Percentiles rank a stretch among this genome's conserved stretches.
Conservation (phyloP, 106 monocot species). For the Acorus calamus region DNA sequence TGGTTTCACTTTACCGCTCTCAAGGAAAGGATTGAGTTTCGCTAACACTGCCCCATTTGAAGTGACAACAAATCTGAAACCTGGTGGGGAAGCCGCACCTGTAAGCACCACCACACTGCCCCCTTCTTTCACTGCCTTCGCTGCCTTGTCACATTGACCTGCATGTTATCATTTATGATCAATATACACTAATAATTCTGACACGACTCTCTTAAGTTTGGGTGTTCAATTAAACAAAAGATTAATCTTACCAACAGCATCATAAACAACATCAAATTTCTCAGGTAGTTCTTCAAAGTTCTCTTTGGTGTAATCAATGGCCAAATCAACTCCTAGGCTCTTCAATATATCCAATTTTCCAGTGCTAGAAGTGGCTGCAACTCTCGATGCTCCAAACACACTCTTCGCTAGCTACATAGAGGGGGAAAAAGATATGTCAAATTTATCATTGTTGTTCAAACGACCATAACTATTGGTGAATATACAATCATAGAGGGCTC, state of each 20-base stretch:
- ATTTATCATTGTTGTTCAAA: not conserved
- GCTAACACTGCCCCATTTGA: conserved; percentile 53
- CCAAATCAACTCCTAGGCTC: conserved; percentile 85
- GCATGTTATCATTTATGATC: not conserved
- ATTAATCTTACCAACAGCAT: conserved; percentile 60
- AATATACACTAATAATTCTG: too few species aligned
- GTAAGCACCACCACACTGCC: conserved; percentile 63
- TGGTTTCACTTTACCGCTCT: conserved; percentile 66
- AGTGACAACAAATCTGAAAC: conserved; percentile 80
- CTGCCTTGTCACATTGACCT: conserved; percentile 73
- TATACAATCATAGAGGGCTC: too few species aligned
- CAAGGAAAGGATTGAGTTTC: conserved; percentile 56
- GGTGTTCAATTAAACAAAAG: too few species aligned
- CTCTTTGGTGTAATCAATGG: conserved; percentile 90
- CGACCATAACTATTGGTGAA: too few species aligned
- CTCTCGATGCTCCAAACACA: conserved; percentile 76
- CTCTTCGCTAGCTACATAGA: conserved; percentile 71
- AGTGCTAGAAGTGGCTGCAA: conserved; percentile 86
- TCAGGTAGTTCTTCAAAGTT: conserved; percentile 83
- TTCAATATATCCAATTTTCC: conserved; percentile 64
- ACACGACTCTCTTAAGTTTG: too few species aligned
- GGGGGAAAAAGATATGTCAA: not conserved
- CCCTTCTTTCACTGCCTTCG: conserved; percentile 70
- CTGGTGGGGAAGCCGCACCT: conserved; percentile 52
- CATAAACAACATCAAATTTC: conserved; percentile 90